Evolutionary conservation across 352 stramenopile species (phyloP).

Genomic region (Pythium rishiriense): DNA sequence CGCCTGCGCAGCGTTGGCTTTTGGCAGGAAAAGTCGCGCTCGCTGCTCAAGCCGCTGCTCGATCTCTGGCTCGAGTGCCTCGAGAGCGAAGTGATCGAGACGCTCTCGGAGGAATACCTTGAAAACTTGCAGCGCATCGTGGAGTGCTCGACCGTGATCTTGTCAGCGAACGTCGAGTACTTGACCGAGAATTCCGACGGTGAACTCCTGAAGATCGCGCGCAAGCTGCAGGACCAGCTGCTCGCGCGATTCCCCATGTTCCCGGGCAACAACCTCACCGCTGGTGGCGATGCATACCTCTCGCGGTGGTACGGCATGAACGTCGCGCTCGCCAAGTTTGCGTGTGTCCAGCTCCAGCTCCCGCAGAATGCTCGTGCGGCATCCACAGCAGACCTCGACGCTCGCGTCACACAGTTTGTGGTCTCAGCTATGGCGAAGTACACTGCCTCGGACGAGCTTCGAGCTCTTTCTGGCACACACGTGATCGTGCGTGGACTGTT

Average conservation of each 20-base stretch:
- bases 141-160: conserved; percentile 61
- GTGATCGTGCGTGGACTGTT: conserved; percentile 61
- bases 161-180: conserved; percentile 46
- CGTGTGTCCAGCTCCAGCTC: conserved; percentile 50
- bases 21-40: conserved; percentile 71
- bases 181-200: conserved; percentile 25
- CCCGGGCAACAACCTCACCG: conserved; percentile 44
- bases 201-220: conserved; percentile 33
- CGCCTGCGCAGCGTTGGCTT: conserved; percentile 40
- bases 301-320: conserved; percentile 79
- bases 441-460: conserved; percentile 56
- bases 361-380: conserved; percentile 6
- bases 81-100: conserved; percentile 50
- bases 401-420: conserved; percentile 54
- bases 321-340: conserved; percentile 63
- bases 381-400: conserved; percentile 35
- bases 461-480: conserved; percentile 54
- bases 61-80: conserved; percentile 80
- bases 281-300: conserved; percentile 42
- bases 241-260: conserved; percentile 65
- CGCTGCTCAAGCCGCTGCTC: conserved; percentile 56
- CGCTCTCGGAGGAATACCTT: conserved; percentile 58
- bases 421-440: conserved; percentile 63
- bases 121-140: conserved; percentile 81
- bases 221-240: conserved; percentile 54